Evolutionary conservation across 305 asterid genomes (phyloP), one percentile per base, ranked within the genome.

Genomic region (Lippia alba): DNA sequence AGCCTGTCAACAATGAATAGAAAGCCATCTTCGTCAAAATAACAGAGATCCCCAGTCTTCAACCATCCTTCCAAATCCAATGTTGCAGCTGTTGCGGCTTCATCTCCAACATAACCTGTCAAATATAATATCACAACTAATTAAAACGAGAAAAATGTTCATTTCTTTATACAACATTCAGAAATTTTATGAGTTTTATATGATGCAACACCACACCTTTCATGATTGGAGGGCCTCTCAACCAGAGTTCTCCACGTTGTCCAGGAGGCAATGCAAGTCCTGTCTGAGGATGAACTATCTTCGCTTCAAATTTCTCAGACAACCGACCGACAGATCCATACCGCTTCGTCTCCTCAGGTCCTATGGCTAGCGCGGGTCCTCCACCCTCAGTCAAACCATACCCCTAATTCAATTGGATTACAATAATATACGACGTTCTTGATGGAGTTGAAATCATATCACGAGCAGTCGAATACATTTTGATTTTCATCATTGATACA

Each of bases 321-420:
- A 93, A 75, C 16, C 91, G 89, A 58, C 98, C 98, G 11, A 86
- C 92, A 20, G 97, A 91, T 24, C 95, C 97, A 60, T 79, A 66
- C 17, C 55, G 66, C 16, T 56, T 70, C 6, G 84, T 67, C 77
- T 93, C 98, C 61, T 90, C 95, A 12, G 81, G 74, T 67, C 86
- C 88, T 11, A 67, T 46, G 74, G 88, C 71, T 61, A 87, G 78
- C 17, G 96, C 78, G 44, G 80, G 89, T 12, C 72, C 87, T 74
- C 98, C 98, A 54, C 87, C 83, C 88, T 91, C 98, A 1, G 98
- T 93, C 89, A 93, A 48, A 24, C 97, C 98, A 76, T 87, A 93
- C 12, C 98, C 97, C 98, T 93, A 44, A 12, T 24, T 24, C 30
- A 24, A 24, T 24, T 24, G 30, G 30, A 24, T 24, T 24, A 24